A percentile compares a stretch with the other conserved stretches of the same genome.
Evolutionary conservation across 2,329 filamentous ascomycete species (phyloP).

Genomic region (Fonsecaea pugnacius): DNA sequence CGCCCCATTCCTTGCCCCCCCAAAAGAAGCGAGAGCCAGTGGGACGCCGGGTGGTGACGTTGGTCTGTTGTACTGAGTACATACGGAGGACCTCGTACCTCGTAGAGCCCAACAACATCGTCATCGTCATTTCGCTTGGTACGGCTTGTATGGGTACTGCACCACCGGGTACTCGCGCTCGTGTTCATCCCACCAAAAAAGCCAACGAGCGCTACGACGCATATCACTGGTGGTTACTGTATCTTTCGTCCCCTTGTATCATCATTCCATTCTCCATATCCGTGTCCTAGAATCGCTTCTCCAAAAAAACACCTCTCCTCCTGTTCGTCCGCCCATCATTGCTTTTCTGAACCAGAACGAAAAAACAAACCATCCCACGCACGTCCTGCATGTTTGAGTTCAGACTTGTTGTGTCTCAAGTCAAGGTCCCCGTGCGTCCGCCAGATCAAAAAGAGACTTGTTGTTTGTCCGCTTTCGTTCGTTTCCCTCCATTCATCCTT

Average conservation of each 20-base stretch:
- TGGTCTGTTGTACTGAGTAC: background rate
- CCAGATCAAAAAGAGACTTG: background rate
- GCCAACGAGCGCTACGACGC: background rate
- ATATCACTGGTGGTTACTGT: background rate
- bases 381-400: constrained; percentile 4
- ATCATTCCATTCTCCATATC: constrained; percentile 1
- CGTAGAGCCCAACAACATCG: constrained; percentile 5
- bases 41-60: background rate
- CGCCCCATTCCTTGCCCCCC: background rate
- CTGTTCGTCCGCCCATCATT: constrained; percentile 5
- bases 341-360: constrained; percentile 8
- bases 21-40: background rate
- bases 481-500: constrained; percentile 14
- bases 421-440: constrained; percentile 17
- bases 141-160: background rate
- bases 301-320: constrained; percentile 6
- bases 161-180: background rate
- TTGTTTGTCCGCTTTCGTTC: constrained; percentile 1
- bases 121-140: constrained; percentile 17
- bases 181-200: background rate
- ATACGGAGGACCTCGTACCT: background rate
- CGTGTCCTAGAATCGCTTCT: constrained; percentile 1
- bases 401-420: constrained; percentile 9
- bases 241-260: constrained; percentile 19
- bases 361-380: constrained; percentile 11